Percentiles rank a stretch among this genome's conserved stretches.
These are phyloP conservation scores for Pterocarpus santalinus DNA, from an alignment of 306 rosid genomes.

Conservation along the genomic window DNA sequence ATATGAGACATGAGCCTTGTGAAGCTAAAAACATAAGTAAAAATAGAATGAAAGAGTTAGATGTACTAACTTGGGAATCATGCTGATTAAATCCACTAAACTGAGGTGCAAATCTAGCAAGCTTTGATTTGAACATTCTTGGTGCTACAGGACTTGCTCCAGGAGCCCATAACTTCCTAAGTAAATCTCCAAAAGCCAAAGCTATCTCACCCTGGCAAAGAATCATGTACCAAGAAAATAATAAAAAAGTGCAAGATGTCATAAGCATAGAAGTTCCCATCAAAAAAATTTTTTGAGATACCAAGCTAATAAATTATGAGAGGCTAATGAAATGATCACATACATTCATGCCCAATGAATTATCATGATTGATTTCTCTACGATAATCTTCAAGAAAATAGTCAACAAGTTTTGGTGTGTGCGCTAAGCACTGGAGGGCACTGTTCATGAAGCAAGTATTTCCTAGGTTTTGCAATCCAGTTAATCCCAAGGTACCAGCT, in stretches of 20 bases:
- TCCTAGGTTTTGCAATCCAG: constrained; percentile 96
- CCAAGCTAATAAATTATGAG: constrained; percentile 34
- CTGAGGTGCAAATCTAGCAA: constrained; percentile 97
- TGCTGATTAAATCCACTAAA: constrained; percentile 99
- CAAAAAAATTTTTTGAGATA: constrained; percentile 27
- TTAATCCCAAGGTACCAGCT: constrained; percentile 93
- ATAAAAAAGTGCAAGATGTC: constrained; percentile 34
- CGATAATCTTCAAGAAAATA: constrained; percentile 96
- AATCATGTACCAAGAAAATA: constrained; percentile 35
- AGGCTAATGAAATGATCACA: constrained; percentile 44
- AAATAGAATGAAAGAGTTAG: constrained; percentile 46
- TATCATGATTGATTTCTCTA: constrained; percentile 88
- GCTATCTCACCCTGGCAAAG: constrained; percentile 96
- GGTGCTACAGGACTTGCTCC: constrained; percentile 91
- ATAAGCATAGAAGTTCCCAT: constrained; percentile 22
- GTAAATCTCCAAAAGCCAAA: constrained; percentile 90
- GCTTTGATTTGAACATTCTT: constrained; percentile 85
- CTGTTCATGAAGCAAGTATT: constrained; percentile 99
- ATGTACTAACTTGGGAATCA: constrained; percentile 93
- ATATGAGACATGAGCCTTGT: constrained; percentile 25
- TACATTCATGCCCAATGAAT: constrained; percentile 98
- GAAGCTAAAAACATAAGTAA: constrained; percentile 41
- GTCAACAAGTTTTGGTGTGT: constrained; percentile 97
- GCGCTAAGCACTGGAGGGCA: constrained; percentile 93
- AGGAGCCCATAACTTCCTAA: constrained; percentile 99